phyloP scores from a whole-genome alignment of 805 yeast species.

The Yamadazyma akitaensis region DNA sequence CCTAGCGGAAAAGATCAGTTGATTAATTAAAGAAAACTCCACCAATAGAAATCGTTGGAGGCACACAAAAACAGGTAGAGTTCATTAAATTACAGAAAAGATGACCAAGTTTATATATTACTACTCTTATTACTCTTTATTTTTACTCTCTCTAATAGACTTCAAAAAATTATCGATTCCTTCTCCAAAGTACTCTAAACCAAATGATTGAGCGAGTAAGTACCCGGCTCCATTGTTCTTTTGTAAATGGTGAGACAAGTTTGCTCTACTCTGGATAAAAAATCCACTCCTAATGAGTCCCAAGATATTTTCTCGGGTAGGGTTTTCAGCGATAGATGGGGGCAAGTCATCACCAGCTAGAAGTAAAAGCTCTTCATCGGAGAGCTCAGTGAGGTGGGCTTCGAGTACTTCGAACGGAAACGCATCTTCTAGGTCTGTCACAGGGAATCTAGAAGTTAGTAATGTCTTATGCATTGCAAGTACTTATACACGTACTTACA shows the following conservation, averaged over 20 bases:
- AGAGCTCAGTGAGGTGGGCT: conserved; percentile 27
- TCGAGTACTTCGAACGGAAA: conserved; percentile 29
- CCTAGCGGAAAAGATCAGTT: too few relatives aligned
- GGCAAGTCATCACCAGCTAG: conserved; percentile 40
- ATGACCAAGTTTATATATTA: too few relatives aligned
- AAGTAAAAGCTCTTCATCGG: conserved; percentile 30
- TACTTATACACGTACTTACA: not conserved
- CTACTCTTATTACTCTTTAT: too few relatives aligned
- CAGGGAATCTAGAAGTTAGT: conserved; percentile 19
- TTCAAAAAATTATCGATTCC: conserved; percentile 49
- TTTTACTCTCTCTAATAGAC: not conserved
- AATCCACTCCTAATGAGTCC: conserved; percentile 48
- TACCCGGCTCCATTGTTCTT: conserved; percentile 43
- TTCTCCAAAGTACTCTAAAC: conserved; percentile 51
- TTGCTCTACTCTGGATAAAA: conserved; percentile 41
- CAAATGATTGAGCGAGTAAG: conserved; percentile 46
- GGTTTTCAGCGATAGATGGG: conserved; percentile 27
- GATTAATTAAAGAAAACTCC: too few relatives aligned
- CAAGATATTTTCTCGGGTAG: conserved; percentile 35
- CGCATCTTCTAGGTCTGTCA: conserved; percentile 31
- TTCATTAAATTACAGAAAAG: too few relatives aligned
- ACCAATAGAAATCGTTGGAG: too few relatives aligned
- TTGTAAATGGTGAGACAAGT: conserved; percentile 42
- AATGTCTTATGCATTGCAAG: not conserved
- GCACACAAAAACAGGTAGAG: too few relatives aligned